phyloP scores from a whole-genome alignment of 345 rosid genomes.

The Limnanthes douglasii region DNA sequence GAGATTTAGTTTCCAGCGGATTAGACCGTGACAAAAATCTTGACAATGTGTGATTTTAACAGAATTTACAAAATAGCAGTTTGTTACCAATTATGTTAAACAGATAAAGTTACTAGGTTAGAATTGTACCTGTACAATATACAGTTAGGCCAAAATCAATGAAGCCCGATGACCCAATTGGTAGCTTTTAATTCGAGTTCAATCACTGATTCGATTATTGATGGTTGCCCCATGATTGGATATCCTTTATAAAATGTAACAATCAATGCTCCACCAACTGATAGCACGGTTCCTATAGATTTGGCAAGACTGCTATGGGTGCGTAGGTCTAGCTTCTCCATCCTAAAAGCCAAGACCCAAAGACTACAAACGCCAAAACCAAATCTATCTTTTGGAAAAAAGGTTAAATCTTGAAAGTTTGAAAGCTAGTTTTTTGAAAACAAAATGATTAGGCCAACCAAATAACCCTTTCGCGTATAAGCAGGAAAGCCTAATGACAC shows the following conservation, averaged over 20 bases:
- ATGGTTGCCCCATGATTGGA: constrained; percentile 12
- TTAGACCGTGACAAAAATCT: too few species aligned
- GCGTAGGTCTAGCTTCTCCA: constrained; percentile 44
- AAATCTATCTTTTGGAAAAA: too few species aligned
- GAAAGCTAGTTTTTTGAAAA: neutral
- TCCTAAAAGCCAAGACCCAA: too few species aligned
- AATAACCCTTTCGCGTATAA: neutral
- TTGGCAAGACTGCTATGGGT: constrained; percentile 40
- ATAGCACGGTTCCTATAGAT: constrained; percentile 35
- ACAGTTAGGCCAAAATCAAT: constrained; percentile 21
- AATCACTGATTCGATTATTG: constrained; percentile 4
- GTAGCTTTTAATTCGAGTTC: neutral
- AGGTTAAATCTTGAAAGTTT: too few species aligned
- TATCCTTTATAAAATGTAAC: constrained; percentile 54
- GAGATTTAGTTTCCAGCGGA: too few species aligned
- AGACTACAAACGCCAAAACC: too few species aligned
- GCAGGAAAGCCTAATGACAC: neutral
- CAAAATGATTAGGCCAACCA: neutral
- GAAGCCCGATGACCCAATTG: constrained; percentile 50
- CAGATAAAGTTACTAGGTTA: neutral
- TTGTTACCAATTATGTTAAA: neutral
- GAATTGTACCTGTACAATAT: constrained; percentile 42
- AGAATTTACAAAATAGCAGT: constrained; percentile 3
- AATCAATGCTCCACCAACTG: constrained; percentile 45
- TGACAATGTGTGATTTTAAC: constrained; percentile 12